Evolutionary conservation across 495 filamentous ascomycete species (phyloP), one percentile per base, ranked within the genome.

Genomic region (Chaetomidium leptoderma): DNA sequence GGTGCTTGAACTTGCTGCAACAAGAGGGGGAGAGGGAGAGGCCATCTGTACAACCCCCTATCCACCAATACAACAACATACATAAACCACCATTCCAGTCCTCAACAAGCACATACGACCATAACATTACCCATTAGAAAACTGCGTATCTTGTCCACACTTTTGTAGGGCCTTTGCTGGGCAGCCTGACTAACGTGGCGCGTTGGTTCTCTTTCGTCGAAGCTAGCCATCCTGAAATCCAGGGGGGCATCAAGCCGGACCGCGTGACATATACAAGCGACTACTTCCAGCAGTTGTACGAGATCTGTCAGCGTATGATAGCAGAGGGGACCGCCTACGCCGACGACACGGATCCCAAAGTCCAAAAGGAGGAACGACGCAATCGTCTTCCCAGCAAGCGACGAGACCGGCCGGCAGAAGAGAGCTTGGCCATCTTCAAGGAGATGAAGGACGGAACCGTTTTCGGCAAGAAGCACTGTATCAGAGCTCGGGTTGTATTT

Each of bases 401-500:
- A 23, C 46, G 46, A 6, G 46, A 49, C 29, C 29, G 46, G 4
- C 46, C 46, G 10, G 1, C 46, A 2, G 7, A 19, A 0, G 29
- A 49, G 29, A 49, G 46, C 19, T 10, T 49, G 29, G 46, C 29
- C 29, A 49, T 49, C 30, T 33, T 49, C 46, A 10, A 35, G n/a
- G 45, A 48, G 19, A 49, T 49, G 46, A 49, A 23, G 19, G 46
- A 35, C 17, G 46, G 46, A 5, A 49, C 46, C 29, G 49, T 40
- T 1, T 23, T 59, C 63, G 90, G 90, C 23, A 66, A 80, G 44
- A 84, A 80, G 63, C 90, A 89, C 78, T 92, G 86, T 65, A 88
- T 95, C 56, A 84, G 90, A 45, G 90, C 90, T 21, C 92, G 91
- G 78, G 90, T 95, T 51, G 86, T 84, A 16, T 77, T n/a, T 83